Conservation (phyloP, 176 grass and related monocot species). For the Oryza coarctata region DNA sequence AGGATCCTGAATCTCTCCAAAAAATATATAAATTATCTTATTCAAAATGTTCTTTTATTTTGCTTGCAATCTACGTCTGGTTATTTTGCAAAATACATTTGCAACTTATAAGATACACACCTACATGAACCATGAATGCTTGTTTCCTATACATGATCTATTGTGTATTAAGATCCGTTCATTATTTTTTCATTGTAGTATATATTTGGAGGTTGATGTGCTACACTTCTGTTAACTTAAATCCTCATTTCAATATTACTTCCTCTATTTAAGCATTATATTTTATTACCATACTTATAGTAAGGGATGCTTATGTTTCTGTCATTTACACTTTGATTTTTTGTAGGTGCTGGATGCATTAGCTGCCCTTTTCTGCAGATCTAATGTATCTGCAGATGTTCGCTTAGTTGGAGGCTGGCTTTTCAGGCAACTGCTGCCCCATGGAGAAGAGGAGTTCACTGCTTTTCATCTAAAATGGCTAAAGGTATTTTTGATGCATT, state of each 20-base stretch:
- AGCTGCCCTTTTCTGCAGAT: conserved; percentile 81
- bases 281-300: background rate
- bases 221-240: conserved; percentile 5
- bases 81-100: background rate
- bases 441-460: conserved; percentile 83
- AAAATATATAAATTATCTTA: background rate
- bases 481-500: conserved; percentile 46
- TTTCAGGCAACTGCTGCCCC: conserved; percentile 88
- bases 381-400: conserved; percentile 82
- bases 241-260: background rate
- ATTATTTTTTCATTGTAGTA: background rate
- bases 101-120: background rate
- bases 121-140: background rate
- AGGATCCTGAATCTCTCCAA: background rate
- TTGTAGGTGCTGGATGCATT: conserved; percentile 94
- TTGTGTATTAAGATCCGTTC: conserved; percentile 5
- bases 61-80: background rate
- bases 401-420: conserved; percentile 92
- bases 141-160: conserved; percentile 20
- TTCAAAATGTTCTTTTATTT: background rate
- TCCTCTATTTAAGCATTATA: background rate
- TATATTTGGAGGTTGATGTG: conserved; percentile 14
- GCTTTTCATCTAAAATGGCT: conserved; percentile 65
- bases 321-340: conserved; percentile 26
- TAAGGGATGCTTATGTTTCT: conserved; percentile 20